phyloP scores from a whole-genome alignment of 306 rosid genomes.

The Ormosia emarginata region DNA sequence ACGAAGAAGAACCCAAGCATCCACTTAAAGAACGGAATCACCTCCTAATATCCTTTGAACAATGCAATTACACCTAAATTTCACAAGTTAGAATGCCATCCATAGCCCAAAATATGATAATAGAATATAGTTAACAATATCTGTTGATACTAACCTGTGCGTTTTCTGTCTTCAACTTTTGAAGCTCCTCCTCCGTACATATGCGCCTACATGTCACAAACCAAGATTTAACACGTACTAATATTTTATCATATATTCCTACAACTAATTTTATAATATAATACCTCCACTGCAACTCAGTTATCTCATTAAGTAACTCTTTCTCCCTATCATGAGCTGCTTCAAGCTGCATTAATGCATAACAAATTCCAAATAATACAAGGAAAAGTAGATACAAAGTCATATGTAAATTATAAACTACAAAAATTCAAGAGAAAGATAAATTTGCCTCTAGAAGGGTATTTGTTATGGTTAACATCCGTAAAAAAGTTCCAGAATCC shows the following conservation, averaged over 20 bases:
- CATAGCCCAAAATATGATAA: background rate
- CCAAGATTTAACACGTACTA: background rate
- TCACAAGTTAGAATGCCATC: conserved; percentile 30
- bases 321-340: conserved; percentile 72
- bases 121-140: background rate
- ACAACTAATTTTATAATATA: background rate
- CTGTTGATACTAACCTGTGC: conserved; percentile 40
- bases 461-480: background rate
- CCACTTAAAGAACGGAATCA: conserved; percentile 26
- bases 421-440: background rate
- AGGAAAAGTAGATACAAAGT: background rate
- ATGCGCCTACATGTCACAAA: conserved; percentile 50
- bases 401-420: background rate
- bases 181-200: conserved; percentile 59
- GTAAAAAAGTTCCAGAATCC: background rate
- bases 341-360: conserved; percentile 58
- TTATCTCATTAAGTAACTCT: conserved; percentile 62
- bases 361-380: conserved; percentile 3
- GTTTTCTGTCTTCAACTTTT: conserved; percentile 52
- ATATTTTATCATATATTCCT: conserved; percentile 1
- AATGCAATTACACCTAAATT: conserved; percentile 48
- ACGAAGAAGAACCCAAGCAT: conserved; percentile 25
- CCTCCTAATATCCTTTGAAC: conserved; percentile 16
- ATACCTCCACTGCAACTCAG: conserved; percentile 74
- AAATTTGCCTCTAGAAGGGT: background rate